phyloP scores from a whole-genome alignment of 2,329 filamentous ascomycete species.

The Neoascochyta sp. region DNA sequence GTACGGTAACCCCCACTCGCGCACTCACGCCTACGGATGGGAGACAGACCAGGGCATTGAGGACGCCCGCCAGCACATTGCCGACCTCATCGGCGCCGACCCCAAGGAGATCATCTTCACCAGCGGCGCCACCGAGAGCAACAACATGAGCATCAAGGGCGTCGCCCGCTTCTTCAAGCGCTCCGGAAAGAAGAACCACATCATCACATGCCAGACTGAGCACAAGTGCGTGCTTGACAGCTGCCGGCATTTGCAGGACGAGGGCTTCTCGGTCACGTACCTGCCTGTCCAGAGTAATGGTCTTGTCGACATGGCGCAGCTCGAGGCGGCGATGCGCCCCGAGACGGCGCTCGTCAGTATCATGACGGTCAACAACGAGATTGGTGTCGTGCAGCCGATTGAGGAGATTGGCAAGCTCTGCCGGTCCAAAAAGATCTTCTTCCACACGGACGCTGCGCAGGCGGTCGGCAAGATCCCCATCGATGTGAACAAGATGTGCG shows the following conservation, averaged over 20 bases:
- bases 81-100: slow-evolving; percentile 84
- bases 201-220: slow-evolving; percentile 95
- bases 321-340: slow-evolving; percentile 84
- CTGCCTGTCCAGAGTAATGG: slow-evolving; percentile 84
- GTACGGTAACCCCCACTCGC: slow-evolving; percentile 95
- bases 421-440: slow-evolving; percentile 88
- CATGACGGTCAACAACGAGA: slow-evolving; percentile 99
- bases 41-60: slow-evolving; percentile 95
- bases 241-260: slow-evolving; percentile 92
- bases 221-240: slow-evolving; percentile 99
- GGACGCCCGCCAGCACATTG: slow-evolving; percentile 77
- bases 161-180: slow-evolving; percentile 93
- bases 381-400: slow-evolving; percentile 96
- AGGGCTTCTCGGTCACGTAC: slow-evolving; percentile 96
- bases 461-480: slow-evolving; percentile 98
- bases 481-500: slow-evolving; percentile 96
- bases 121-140: slow-evolving; percentile 95
- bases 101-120: slow-evolving; percentile 99
- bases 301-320: slow-evolving; percentile 75
- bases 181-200: slow-evolving; percentile 94
- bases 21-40: slow-evolving; percentile 98
- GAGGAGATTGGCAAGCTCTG: slow-evolving; percentile 92
- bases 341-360: slow-evolving; percentile 92
- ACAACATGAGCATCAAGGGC: slow-evolving; percentile 99
- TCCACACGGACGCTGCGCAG: slow-evolving; percentile 95